phyloP scores from a whole-genome alignment of 2,329 filamentous ascomycete species.

The Hortaea sp. region DNA sequence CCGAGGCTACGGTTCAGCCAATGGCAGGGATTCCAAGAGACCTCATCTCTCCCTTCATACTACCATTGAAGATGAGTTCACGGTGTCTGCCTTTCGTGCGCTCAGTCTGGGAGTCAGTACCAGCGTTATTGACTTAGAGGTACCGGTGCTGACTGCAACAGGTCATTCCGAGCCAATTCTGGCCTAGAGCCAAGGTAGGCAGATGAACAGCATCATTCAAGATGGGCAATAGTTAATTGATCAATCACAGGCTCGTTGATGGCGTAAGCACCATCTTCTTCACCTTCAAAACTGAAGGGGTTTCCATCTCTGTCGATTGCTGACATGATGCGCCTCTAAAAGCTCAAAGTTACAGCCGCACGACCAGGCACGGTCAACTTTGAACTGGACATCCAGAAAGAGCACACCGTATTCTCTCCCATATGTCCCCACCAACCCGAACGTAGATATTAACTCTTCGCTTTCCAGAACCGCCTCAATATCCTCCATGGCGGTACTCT shows the following conservation, averaged over 20 bases:
- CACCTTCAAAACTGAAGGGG: neutral
- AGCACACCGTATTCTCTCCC: slow-evolving; percentile 57
- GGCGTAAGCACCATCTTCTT: slow-evolving; percentile 9
- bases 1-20: neutral
- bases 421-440: neutral
- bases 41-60: neutral
- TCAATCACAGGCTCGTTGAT: slow-evolving; percentile 6
- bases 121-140: neutral
- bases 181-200: slow-evolving; percentile 76
- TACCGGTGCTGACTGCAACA: slow-evolving; percentile 11
- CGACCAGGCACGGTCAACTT: slow-evolving; percentile 61
- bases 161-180: slow-evolving; percentile 72
- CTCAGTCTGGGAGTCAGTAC: slow-evolving; percentile 20
- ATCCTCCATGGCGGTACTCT: slow-evolving; percentile 73
- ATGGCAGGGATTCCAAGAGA: neutral
- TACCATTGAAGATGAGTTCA: slow-evolving; percentile 10
- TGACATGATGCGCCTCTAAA: neutral
- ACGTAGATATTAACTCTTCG: neutral
- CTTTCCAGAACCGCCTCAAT: slow-evolving; percentile 57
- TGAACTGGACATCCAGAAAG: slow-evolving; percentile 61
- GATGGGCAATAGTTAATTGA: no score
- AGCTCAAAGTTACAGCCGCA: slow-evolving; percentile 60
- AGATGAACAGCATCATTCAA: neutral
- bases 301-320: neutral
- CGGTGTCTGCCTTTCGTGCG: slow-evolving; percentile 21